These are phyloP conservation scores for Trichosporon faecale DNA, from an alignment of 1,284 basidiomycete genomes.

Conservation along the genomic window DNA sequence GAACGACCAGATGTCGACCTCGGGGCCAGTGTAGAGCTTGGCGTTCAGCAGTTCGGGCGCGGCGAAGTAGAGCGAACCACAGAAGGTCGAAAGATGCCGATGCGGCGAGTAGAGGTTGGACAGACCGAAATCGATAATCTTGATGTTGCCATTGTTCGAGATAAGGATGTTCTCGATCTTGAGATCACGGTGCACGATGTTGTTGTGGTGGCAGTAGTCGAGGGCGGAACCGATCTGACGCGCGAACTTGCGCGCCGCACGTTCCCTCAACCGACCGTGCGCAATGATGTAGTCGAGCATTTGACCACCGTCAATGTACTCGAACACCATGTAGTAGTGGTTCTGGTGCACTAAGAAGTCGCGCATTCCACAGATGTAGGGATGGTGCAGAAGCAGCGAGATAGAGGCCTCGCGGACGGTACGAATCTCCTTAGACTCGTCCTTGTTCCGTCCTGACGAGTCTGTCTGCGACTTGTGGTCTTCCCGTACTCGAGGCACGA, in stretches of 20 bases:
- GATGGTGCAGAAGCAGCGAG: conserved; percentile 91
- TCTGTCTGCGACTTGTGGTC: conserved; percentile 40
- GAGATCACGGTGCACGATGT: conserved; percentile 91
- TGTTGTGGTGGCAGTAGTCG: conserved; percentile 96
- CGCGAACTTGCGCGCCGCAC: conserved; percentile 94
- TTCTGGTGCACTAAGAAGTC: conserved; percentile 94
- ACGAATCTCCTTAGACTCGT: conserved; percentile 92
- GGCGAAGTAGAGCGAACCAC: conserved; percentile 95
- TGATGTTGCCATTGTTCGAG: conserved; percentile 97
- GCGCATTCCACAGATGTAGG: conserved; percentile 98
- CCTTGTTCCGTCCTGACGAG: conserved; percentile 64
- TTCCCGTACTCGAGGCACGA: conserved; percentile 73
- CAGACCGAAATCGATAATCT: conserved; percentile 98
- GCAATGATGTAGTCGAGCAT: conserved; percentile 99
- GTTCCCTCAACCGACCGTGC: conserved; percentile 91
- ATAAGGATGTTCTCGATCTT: conserved; percentile 99
- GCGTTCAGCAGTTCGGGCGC: conserved; percentile 96
- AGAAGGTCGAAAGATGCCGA: conserved; percentile 86
- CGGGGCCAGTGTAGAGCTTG: conserved; percentile 92
- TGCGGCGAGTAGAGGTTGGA: conserved; percentile 93
- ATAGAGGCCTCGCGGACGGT: conserved; percentile 93
- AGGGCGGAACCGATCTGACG: conserved; percentile 93
- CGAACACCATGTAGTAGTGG: conserved; percentile 99
- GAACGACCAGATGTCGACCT: conserved; percentile 98
- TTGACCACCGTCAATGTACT: conserved; percentile 98